phyloP scores from a whole-genome alignment of 2,329 filamentous ascomycete genomes.

The Helotiales sp. region DNA sequence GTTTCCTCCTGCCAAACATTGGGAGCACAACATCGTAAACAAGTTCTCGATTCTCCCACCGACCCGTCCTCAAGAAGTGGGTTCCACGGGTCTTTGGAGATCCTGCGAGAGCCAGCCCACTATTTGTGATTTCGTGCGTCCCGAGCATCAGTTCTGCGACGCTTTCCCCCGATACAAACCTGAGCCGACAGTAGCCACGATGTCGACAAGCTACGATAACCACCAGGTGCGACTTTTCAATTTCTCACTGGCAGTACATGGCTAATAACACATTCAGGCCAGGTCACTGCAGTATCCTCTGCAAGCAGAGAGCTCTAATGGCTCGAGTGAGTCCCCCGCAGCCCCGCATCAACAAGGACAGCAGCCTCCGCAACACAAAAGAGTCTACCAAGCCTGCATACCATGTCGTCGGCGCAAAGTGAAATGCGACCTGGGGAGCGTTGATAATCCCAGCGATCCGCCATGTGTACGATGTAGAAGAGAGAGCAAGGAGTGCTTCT shows the following conservation, averaged over 20 bases:
- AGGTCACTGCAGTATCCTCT: constrained; percentile 20
- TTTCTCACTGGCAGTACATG: neutral
- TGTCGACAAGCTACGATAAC: neutral
- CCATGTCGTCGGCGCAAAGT: constrained; percentile 56
- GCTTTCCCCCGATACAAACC: neutral
- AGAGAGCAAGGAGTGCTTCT: constrained; percentile 96
- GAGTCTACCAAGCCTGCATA: constrained; percentile 46
- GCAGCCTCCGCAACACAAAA: constrained; percentile 34
- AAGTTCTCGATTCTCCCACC: neutral
- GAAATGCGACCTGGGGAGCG: constrained; percentile 63
- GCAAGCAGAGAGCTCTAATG: constrained; percentile 21
- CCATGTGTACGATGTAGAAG: constrained; percentile 91
- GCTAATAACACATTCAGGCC: constrained; percentile 18
- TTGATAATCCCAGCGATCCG: constrained; percentile 91
- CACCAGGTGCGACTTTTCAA: neutral
- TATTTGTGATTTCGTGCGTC: neutral
- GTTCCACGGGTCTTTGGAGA: neutral
- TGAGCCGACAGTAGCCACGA: constrained; percentile 4
- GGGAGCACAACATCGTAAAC: neutral
- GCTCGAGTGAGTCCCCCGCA: constrained; percentile 16
- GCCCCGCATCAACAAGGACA: constrained; percentile 15
- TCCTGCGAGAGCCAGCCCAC: neutral
- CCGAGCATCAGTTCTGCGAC: neutral
- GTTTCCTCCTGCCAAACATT: neutral
- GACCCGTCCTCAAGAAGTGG: neutral